Percentiles rank a stretch among this genome's conserved stretches.
Conservation (phyloP, 345 rosid species). For the Erysimum cheiranthoides region DNA sequence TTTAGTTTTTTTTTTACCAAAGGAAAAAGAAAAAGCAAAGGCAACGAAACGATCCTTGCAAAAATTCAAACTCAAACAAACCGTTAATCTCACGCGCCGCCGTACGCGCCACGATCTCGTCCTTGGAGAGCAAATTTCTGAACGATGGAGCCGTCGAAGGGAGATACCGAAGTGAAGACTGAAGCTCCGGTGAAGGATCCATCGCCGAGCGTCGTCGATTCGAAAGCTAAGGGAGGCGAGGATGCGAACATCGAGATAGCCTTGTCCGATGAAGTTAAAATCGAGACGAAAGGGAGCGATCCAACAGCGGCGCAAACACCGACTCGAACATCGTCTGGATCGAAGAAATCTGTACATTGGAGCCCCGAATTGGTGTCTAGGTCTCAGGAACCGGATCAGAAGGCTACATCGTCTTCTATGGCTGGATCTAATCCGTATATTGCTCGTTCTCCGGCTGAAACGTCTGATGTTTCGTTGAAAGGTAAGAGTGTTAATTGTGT, state of each 20-base stretch:
- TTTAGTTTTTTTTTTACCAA: background rate
- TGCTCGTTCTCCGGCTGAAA: conserved; percentile 49
- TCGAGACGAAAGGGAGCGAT: conserved; percentile 38
- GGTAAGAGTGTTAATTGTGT: conserved; percentile 45
- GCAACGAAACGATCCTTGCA: conserved; percentile 39
- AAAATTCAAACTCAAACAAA: conserved; percentile 30
- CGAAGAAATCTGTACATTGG: conserved; percentile 76
- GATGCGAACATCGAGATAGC: conserved; percentile 39
- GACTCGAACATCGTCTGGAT: conserved; percentile 45
- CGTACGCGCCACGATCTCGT: conserved; percentile 25
- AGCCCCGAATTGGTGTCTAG: conserved; percentile 72
- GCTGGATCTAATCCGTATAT: conserved; percentile 63
- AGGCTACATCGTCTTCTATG: conserved; percentile 19
- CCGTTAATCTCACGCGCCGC: conserved; percentile 33
- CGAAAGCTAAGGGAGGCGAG: conserved; percentile 43
- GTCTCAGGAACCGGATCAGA: conserved; percentile 48
- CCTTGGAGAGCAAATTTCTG: background rate
- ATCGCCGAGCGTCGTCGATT: conserved; percentile 33
- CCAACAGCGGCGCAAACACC: conserved; percentile 33
- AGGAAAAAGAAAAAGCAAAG: conserved; percentile 5
- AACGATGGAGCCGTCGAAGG: conserved; percentile 57
- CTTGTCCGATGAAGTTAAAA: conserved; percentile 46
- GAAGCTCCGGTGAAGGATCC: conserved; percentile 55
- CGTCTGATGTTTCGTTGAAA: conserved; percentile 55
- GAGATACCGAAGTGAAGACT: conserved; percentile 57